A percentile compares a stretch with the other conserved stretches of the same genome.
Evolutionary conservation across 345 rosid genomes (phyloP).

Genomic region (Euphorbia pulcherrima): DNA sequence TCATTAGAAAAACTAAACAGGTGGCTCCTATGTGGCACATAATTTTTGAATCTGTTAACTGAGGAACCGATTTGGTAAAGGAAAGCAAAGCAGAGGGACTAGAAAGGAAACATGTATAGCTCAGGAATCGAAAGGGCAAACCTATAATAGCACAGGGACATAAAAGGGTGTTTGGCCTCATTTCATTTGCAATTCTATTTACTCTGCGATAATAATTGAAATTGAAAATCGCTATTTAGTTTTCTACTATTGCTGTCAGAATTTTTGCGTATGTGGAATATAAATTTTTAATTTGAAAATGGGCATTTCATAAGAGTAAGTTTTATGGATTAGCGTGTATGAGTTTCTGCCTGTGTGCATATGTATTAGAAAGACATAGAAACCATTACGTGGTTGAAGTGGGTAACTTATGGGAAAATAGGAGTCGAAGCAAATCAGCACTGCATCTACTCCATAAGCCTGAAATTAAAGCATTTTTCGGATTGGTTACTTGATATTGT

Average conservation of each 20-base stretch:
- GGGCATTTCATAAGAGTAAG: not conserved
- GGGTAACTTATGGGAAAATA: slow-evolving; percentile 24
- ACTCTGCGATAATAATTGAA: not conserved
- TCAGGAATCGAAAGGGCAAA: no score
- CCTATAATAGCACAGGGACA: no score
- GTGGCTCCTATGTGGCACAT: no score
- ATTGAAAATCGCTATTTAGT: not conserved
- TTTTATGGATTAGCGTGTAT: not conserved
- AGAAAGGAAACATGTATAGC: no score
- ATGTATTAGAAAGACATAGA: not conserved
- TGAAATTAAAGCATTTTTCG: slow-evolving; percentile 49
- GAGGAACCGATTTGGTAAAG: no score
- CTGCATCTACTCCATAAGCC: slow-evolving; percentile 51
- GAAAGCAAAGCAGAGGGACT: no score
- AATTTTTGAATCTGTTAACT: no score
- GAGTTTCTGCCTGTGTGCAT: not conserved
- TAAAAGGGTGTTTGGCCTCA: no score
- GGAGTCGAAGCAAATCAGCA: slow-evolving; percentile 27
- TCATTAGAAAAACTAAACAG: no score
- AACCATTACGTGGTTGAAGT: slow-evolving; percentile 2
- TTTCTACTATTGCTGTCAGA: not conserved
- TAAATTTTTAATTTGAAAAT: not conserved
- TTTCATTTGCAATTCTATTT: not conserved
- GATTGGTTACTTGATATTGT: slow-evolving; percentile 56
- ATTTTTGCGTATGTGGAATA: not conserved